Evolutionary conservation across 176 grass and related monocot genomes (phyloP).

Genomic region (Echinochloa phyllopogon): DNA sequence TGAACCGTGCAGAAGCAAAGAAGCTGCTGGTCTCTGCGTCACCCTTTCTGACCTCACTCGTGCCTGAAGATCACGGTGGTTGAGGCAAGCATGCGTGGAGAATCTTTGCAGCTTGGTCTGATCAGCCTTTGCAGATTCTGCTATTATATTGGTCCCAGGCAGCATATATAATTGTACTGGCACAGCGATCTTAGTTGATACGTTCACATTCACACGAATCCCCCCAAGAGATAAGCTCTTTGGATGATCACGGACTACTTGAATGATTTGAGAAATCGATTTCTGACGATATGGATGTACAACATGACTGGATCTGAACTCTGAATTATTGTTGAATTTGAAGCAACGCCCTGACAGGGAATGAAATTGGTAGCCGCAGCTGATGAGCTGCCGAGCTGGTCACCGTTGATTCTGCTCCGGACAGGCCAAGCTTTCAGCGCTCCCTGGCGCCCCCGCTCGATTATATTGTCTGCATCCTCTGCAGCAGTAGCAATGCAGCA

Average conservation of each 20-base stretch:
- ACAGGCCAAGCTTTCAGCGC: background rate
- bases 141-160: background rate
- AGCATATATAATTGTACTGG: background rate
- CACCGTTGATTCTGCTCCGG: background rate
- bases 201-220: background rate
- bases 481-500: background rate
- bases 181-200: background rate
- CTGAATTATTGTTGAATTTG: no score
- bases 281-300: no score
- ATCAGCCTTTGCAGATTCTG: slow-evolving; percentile 4
- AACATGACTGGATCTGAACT: no score
- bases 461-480: background rate
- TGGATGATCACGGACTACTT: background rate
- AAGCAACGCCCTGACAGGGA: background rate
- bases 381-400: no score
- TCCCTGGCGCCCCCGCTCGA: background rate
- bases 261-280: no score
- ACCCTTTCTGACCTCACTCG: background rate
- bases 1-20: background rate
- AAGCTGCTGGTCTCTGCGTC: background rate
- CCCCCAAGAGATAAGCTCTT: background rate
- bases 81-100: background rate
- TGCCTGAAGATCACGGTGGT: background rate
- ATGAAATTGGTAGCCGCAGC: background rate
- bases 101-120: slow-evolving; percentile 4